phyloP scores from a whole-genome alignment of 1,139 yeast genomes.

The Candida labiduridarum region DNA sequence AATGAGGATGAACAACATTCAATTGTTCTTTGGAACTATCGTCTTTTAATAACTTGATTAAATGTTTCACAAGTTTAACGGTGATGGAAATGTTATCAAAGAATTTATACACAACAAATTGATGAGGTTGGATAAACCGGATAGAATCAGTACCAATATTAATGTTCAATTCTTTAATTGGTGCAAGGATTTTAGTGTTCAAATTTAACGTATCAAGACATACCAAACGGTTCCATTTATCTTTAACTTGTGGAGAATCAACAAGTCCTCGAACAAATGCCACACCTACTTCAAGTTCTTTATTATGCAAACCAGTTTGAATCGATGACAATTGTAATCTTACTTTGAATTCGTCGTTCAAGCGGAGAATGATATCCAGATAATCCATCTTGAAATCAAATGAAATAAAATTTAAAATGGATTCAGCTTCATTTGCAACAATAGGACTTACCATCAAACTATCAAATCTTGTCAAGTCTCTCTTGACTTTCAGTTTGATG shows the following conservation, averaged over 20 bases:
- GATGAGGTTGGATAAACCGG: constrained; percentile 48
- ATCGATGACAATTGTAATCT: constrained; percentile 46
- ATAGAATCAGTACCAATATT: constrained; percentile 29
- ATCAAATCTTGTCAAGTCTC: constrained; percentile 16
- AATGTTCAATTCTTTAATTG: constrained; percentile 12
- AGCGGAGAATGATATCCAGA: constrained; percentile 25
- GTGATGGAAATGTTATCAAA: constrained; percentile 64
- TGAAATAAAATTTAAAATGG: constrained; percentile 17
- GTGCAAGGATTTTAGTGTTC: constrained; percentile 11
- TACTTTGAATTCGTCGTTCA: constrained; percentile 53
- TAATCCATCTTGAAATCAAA: constrained; percentile 24
- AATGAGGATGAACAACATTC: constrained; percentile 32
- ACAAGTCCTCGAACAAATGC: constrained; percentile 51
- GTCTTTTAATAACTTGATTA: constrained; percentile 47
- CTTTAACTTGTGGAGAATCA: constrained; percentile 52
- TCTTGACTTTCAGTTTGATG: constrained; percentile 26
- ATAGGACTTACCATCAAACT: constrained; percentile 1
- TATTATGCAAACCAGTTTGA: constrained; percentile 20
- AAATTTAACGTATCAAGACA: constrained; percentile 43
- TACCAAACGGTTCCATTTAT: constrained; percentile 54
- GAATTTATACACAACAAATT: constrained; percentile 58
- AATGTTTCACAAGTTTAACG: constrained; percentile 56
- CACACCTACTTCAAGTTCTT: constrained; percentile 24
- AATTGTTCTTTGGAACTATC: constrained; percentile 21
- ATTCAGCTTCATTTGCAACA: not conserved